Evolutionary conservation across 1,139 yeast species (phyloP), one percentile per base, ranked within the genome.

Genomic region (Suhomyces maxii): DNA sequence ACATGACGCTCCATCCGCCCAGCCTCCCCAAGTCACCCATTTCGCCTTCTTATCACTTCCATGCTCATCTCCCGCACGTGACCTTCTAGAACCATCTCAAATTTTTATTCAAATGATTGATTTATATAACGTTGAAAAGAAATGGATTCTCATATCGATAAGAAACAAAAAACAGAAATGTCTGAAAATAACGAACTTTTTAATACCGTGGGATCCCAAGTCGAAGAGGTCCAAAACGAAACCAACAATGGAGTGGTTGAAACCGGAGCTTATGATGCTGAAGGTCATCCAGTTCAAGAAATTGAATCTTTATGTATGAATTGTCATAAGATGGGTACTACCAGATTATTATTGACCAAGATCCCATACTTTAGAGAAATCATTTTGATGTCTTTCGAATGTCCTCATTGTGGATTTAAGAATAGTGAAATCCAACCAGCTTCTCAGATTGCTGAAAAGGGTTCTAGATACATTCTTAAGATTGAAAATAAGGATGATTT

Each of bases 391-490:
- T 91, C 98, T 2, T 95, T 95, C 66, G 88, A 84, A 55, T 95
- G 99, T 69, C 93, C 95, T 36, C 97, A 91, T 66, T 95, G 99
- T 73, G 88, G 89, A 1, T 82, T 89, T 62, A 87, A 86, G 65
- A 93, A 90, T 73, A 82, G 90, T 41, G 99, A 95, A 68, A 82
- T 95, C 55, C 99, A 95, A 71, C 87, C 97, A 18, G 99, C 99
- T 10, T 86, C 95, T 7, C 81, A 80, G 50, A 86, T 88, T 48
- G 95, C 91, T 54, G 95, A 87, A 60, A 89, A 89, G 68, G 99
- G 98, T 30, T 69, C 86, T 31, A 80, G 83, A 60, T 89, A 88
- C 65, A 73, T 80, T 26, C 72, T 91, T 48, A 83, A 84, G 61
- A 69, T 93, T 44, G 96, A 89, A 64, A 60, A 63, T n/a, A 77